Conservation (phyloP, 2,329 filamentous ascomycete genomes). For the Paraphoma sp. region DNA sequence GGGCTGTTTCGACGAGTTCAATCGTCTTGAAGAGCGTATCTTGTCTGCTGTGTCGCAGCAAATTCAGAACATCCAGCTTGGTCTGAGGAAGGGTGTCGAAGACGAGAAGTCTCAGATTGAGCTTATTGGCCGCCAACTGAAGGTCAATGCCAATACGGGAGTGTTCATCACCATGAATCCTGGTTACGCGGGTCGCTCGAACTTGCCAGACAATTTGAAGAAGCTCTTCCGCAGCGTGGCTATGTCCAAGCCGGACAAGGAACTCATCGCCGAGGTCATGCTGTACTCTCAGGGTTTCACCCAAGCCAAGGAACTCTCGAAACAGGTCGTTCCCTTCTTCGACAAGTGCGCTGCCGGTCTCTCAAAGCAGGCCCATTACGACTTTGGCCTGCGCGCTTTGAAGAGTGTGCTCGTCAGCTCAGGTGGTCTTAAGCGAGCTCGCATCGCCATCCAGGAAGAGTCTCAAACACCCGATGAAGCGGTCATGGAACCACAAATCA, state of each 20-base stretch:
- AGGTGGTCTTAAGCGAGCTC: conserved; percentile 88
- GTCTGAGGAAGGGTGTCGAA: conserved; percentile 81
- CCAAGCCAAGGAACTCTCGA: conserved; percentile 90
- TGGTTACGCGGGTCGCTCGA: conserved; percentile 96
- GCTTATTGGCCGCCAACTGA: conserved; percentile 86
- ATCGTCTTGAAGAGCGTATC: conserved; percentile 96
- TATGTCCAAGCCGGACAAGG: conserved; percentile 99
- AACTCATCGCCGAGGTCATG: conserved; percentile 99
- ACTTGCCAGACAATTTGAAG: conserved; percentile 98
- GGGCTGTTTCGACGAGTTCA: conserved; percentile 99
- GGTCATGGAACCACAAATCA: conserved; percentile 91
- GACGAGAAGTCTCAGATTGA: conserved; percentile 91
- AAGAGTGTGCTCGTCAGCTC: conserved; percentile 99
- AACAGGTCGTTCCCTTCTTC: conserved; percentile 98
- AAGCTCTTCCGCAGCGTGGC: conserved; percentile 99
- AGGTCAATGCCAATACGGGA: conserved; percentile 90
- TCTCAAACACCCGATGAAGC: conserved; percentile 70
- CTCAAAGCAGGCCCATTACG: conserved; percentile 98
- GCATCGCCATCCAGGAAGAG: conserved; percentile 64
- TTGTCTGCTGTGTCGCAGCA: conserved; percentile 98
- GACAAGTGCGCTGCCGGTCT: conserved; percentile 82
- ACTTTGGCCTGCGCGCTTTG: conserved; percentile 95
- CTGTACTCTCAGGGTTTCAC: conserved; percentile 99
- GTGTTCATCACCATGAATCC: conserved; percentile 99
- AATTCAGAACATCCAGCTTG: conserved; percentile 98